These are phyloP conservation scores for Saccharum hybrid DNA, from an alignment of 202 grass and related monocot species.

Conservation along the genomic window DNA sequence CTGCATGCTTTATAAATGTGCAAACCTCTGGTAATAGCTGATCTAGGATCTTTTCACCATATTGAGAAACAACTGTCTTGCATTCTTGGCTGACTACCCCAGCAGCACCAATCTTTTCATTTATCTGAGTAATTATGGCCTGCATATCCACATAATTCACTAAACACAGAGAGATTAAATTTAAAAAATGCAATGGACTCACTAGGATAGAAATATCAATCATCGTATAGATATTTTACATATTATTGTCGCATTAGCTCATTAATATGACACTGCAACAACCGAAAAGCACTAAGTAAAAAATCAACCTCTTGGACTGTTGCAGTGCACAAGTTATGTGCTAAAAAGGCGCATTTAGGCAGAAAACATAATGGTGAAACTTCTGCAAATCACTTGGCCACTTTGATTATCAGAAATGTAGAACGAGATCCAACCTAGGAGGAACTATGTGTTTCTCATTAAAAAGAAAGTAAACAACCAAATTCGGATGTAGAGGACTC, in stretches of 20 bases:
- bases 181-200: background rate
- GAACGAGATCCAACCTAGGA: background rate
- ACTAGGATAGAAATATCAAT: background rate
- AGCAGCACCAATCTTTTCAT: slow-evolving; percentile 69
- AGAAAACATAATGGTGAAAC: slow-evolving; percentile 1
- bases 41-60: slow-evolving; percentile 61
- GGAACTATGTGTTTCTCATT: background rate
- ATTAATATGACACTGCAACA: background rate
- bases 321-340: background rate
- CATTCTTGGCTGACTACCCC: slow-evolving; percentile 72
- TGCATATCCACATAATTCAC: slow-evolving; percentile 44
- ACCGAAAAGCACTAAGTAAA: background rate
- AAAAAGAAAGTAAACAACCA: background rate
- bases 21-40: slow-evolving; percentile 58
- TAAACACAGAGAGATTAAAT: background rate
- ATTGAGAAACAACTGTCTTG: slow-evolving; percentile 65
- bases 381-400: background rate
- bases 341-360: slow-evolving; percentile 15
- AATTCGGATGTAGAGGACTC: background rate
- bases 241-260: background rate
- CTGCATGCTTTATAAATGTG: background rate
- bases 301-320: background rate
- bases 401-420: slow-evolving; percentile 1
- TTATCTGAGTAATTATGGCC: slow-evolving; percentile 69
- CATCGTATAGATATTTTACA: background rate